Evolutionary conservation across 1,284 basidiomycete species (phyloP).

Genomic region (Singerocomus rubriflavus): DNA sequence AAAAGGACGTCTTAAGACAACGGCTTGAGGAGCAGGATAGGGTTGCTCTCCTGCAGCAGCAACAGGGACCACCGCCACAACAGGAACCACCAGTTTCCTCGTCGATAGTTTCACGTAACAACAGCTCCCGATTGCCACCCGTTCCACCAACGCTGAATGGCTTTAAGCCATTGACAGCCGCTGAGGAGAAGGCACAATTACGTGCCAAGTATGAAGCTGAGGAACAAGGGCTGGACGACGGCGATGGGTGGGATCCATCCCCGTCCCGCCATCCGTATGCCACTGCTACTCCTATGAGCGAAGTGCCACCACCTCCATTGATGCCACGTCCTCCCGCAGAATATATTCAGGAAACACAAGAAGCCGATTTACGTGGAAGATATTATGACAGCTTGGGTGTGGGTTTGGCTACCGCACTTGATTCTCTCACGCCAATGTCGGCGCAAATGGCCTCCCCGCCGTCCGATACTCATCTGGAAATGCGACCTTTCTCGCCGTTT

Average conservation of each 20-base stretch:
- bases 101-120: constrained; percentile 27
- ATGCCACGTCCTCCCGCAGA: constrained; percentile 69
- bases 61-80: constrained; percentile 1
- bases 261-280: constrained; percentile 20
- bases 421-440: constrained; percentile 25
- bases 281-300: constrained; percentile 12
- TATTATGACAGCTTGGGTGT: constrained; percentile 19
- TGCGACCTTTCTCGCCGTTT: constrained; percentile 46
- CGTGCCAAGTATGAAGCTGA: constrained; percentile 60
- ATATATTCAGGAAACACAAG: constrained; percentile 75
- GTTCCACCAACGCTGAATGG: constrained; percentile 23
- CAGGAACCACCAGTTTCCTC: constrained; percentile 17
- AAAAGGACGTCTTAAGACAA: constrained; percentile 52
- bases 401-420: constrained; percentile 17
- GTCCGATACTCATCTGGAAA: constrained; percentile 28
- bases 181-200: constrained; percentile 73
- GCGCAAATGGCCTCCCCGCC: constrained; percentile 11
- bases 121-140: constrained; percentile 23
- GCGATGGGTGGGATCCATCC: constrained; percentile 11
- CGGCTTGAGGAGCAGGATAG: constrained; percentile 47
- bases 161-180: constrained; percentile 54
- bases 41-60: constrained; percentile 23
- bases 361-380: constrained; percentile 56
- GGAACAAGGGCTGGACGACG: constrained; percentile 31
- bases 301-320: constrained; percentile 47